Percentiles rank a stretch among this genome's conserved stretches.
These are phyloP conservation scores for Mycosphaerella arachidis DNA, from an alignment of 2,329 filamentous ascomycete species.

Conservation along the genomic window DNA sequence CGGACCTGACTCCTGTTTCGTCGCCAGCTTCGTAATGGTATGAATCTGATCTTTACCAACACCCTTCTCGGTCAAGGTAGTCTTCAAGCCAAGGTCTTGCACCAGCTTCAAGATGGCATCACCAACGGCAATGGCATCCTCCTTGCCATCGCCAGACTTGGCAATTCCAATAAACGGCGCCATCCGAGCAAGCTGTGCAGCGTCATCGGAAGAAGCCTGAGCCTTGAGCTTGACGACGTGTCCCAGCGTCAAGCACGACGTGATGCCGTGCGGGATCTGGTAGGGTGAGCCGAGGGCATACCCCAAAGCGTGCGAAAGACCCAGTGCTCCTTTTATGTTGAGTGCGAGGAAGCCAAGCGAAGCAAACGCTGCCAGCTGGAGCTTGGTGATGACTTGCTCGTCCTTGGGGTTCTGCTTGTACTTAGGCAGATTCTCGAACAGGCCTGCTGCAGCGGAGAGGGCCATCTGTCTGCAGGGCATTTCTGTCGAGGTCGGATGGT, in stretches of 20 bases:
- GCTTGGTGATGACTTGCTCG: constrained; percentile 46
- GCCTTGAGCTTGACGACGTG: constrained; percentile 54
- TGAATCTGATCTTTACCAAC: constrained; percentile 41
- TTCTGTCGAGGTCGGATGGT: constrained; percentile 50
- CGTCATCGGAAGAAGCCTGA: constrained; percentile 38
- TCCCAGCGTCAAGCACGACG: constrained; percentile 51
- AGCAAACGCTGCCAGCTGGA: constrained; percentile 51
- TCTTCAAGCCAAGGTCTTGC: constrained; percentile 40
- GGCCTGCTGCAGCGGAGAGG: constrained; percentile 41
- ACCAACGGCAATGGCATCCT: constrained; percentile 44
- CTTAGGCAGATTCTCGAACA: constrained; percentile 47
- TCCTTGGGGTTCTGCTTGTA: constrained; percentile 45
- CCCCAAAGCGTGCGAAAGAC: constrained; percentile 40
- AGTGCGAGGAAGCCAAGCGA: constrained; percentile 48
- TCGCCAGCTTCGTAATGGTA: constrained; percentile 43
- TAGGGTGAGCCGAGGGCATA: constrained; percentile 55
- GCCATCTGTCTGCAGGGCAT: constrained; percentile 47
- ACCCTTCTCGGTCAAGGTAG: constrained; percentile 44
- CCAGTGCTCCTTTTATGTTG: constrained; percentile 49
- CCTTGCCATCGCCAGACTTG: constrained; percentile 37
- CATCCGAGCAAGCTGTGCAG: constrained; percentile 44
- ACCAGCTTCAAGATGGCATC: constrained; percentile 44
- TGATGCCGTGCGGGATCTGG: constrained; percentile 54
- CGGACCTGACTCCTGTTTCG: constrained; percentile 40
- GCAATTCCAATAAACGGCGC: constrained; percentile 42